These are phyloP conservation scores for Lophiotrema nucula DNA, from an alignment of 495 filamentous ascomycete genomes.

Conservation along the genomic window DNA sequence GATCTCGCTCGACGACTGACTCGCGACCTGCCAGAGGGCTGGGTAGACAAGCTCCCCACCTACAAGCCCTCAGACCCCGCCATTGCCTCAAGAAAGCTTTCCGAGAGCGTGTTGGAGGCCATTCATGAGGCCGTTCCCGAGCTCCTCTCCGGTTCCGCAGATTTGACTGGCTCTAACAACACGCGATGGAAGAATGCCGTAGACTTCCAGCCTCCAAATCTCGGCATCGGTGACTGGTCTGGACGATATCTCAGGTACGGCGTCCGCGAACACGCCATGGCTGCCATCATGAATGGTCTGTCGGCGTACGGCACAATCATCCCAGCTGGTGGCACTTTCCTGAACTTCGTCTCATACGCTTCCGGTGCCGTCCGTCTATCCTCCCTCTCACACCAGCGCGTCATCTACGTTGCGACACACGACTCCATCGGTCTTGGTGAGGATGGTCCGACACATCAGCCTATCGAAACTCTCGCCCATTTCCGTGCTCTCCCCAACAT, in stretches of 20 bases:
- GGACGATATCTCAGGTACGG: conserved; percentile 76
- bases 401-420: conserved; percentile 97
- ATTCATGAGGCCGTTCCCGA: conserved; percentile 83
- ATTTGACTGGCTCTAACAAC: conserved; percentile 98
- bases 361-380: conserved; percentile 93
- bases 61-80: conserved; percentile 88
- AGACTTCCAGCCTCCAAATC: conserved; percentile 93
- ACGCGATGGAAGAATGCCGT: conserved; percentile 95
- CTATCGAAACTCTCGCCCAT: conserved; percentile 98
- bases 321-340: conserved; percentile 92
- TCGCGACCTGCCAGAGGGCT: conserved; percentile 88
- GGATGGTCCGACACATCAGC: conserved; percentile 98
- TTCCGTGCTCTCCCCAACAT: conserved; percentile 99
- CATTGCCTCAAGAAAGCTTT: conserved; percentile 89
- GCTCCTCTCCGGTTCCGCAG: conserved; percentile 91
- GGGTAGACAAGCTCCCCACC: conserved; percentile 89
- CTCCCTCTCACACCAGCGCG: conserved; percentile 83
- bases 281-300: conserved; percentile 96
- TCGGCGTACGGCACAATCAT: conserved; percentile 93
- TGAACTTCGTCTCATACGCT: conserved; percentile 99
- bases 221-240: conserved; percentile 78
- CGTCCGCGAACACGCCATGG: conserved; percentile 60
- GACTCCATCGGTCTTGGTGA: conserved; percentile 99
- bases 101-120: conserved; percentile 87
- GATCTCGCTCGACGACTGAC: conserved; percentile 80